These are phyloP conservation scores for Cystoisospora suis DNA, from an alignment of 169 alveolate species.

Conservation along the genomic window DNA sequence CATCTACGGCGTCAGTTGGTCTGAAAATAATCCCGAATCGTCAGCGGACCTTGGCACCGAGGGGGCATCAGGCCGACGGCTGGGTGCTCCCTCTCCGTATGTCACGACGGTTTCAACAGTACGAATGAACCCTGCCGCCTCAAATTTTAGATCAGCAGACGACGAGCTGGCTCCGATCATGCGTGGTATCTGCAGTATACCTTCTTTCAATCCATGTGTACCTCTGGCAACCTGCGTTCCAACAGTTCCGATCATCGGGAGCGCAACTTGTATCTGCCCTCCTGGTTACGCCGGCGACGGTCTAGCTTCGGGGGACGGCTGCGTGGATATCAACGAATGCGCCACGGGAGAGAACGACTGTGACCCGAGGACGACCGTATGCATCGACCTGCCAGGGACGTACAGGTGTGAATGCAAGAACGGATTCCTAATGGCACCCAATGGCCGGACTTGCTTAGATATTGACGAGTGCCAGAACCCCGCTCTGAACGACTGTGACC, in stretches of 20 bases:
- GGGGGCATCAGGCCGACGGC: too few species aligned
- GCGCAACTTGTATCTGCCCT: constrained; percentile 70
- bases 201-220: constrained; percentile 51
- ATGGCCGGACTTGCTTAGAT: constrained; percentile 64
- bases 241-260: constrained; percentile 67
- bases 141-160: neutral
- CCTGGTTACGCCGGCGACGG: constrained; percentile 73
- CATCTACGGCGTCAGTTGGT: too few species aligned
- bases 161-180: constrained; percentile 38
- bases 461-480: constrained; percentile 71
- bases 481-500: constrained; percentile 64
- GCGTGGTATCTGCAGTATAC: constrained; percentile 45
- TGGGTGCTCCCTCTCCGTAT: constrained; percentile 15
- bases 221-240: constrained; percentile 43
- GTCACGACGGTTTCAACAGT: neutral
- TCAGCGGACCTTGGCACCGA: too few species aligned
- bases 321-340: constrained; percentile 72
- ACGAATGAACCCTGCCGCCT: neutral
- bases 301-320: constrained; percentile 65
- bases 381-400: constrained; percentile 68
- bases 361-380: constrained; percentile 62
- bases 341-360: constrained; percentile 63
- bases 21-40: too few species aligned
- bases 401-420: constrained; percentile 67
- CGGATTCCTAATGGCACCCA: constrained; percentile 67